A percentile compares a stretch with the other conserved stretches of the same genome.
Conservation (phyloP, 2,329 filamentous ascomycete species). For the Monilinia polystroma region DNA sequence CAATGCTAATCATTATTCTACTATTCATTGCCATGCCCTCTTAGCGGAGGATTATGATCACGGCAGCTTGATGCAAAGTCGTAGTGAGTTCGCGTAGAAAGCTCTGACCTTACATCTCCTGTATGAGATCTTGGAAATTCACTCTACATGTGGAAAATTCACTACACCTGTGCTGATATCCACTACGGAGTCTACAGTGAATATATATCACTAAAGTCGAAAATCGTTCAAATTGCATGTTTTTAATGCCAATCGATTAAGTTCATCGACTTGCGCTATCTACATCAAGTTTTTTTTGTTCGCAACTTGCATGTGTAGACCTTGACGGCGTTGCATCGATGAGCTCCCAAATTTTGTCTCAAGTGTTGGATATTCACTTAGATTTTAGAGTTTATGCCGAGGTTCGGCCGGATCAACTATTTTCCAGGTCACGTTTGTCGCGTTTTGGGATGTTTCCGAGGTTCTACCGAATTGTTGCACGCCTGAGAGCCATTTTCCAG, state of each 20-base stretch:
- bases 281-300: background rate
- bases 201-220: background rate
- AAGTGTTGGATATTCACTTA: background rate
- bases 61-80: background rate
- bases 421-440: background rate
- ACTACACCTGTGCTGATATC: too few relatives aligned
- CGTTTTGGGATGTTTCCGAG: background rate
- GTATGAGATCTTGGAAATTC: too few relatives aligned
- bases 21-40: background rate
- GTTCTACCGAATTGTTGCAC: conserved; percentile 9
- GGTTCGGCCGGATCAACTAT: background rate
- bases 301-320: too few relatives aligned
- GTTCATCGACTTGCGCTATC: background rate
- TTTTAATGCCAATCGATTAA: too few relatives aligned
- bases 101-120: background rate
- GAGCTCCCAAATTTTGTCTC: background rate
- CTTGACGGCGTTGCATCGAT: background rate
- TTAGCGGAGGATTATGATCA: too few relatives aligned
- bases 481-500: background rate
- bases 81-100: background rate
- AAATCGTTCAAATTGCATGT: background rate
- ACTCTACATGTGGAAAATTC: too few relatives aligned
- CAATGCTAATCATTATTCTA: background rate
- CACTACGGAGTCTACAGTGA: background rate
- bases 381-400: background rate